Base-by-base conservation (phyloP, 2,329 filamentous ascomycete species). In the Anisogramma anomala region DNA sequence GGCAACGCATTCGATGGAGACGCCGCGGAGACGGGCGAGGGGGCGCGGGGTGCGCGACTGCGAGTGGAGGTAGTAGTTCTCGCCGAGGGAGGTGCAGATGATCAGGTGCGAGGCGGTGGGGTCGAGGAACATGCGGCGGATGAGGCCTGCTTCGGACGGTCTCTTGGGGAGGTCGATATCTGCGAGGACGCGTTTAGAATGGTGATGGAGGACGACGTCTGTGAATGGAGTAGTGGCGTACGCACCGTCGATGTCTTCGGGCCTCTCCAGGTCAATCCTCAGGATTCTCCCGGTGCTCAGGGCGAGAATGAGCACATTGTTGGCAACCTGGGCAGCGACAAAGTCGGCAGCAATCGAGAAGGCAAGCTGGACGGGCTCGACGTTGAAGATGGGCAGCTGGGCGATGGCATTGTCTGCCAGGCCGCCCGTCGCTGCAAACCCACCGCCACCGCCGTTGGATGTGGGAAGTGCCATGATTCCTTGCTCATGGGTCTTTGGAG, bases 151-250 rank as follows among this genome's bases (percentile, higher is more conserved):
- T 60, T 98, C 89, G 27, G 85, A 82, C 13, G 85, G 77, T 55
- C 89, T 91, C 66, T 93, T 94, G 27, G 91, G 91, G 6, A 98
- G 77, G 60, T 98, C 91, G 59, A 98, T 94, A 63, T 98, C 89
- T 94, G 53, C 8, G 39, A 27, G 8, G 30, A n/a, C 20, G n/a
- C n/a, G n/a, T n/a, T n/a, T n/a, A n/a, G n/a, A n/a, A n/a, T n/a
- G n/a, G n/a, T n/a, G n/a, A n/a, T n/a, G n/a, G n/a, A n/a, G n/a
- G n/a, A n/a, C n/a, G n/a, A n/a, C n/a, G n/a, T n/a, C n/a, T n/a
- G n/a, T n/a, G n/a, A n/a, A n/a, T n/a, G n/a, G n/a, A 7, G 14
- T 17, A 4, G 15, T 6, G n/a, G 19, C 3, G 34, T 31, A 42
- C 64, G 49, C 60, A 85, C 80, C 84, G 64, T 98, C 91, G 55